Evolutionary conservation across 257 asterid species (phyloP), one percentile per base, ranked within the genome.

Genomic region (Forsythia suspensa): DNA sequence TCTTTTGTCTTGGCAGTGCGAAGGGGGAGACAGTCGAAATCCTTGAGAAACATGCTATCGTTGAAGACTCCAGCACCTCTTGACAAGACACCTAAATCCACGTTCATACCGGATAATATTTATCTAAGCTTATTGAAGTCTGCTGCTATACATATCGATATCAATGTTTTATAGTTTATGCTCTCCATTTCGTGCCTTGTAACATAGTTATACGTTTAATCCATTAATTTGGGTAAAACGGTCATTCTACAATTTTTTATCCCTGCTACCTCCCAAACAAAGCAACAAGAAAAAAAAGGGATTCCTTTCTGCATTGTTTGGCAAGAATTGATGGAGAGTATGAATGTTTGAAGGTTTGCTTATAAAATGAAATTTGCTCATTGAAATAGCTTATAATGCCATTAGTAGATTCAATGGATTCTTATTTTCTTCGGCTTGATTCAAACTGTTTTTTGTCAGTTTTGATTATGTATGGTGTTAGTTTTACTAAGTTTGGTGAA

Each of bases 1-100:
- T 48, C 37, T 73, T 79, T 73, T 46, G 38, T 76, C 20, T 71
- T 79, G 82, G 81, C 84, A 94, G 98, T 84, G 97, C 96, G 12
- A 52, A 87, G 87, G 91, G 90, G 70, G 97, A 88, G 77, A 92
- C 96, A 0, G 29, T 91, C 36, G 86, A 82, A 68, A 89, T 90
- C 59, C 96, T 90, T 40, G 82, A 88, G 87, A 87, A 84, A 77
- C 84, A 88, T 71, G 76, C 73, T 7, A 80, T 92, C 4, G 81
- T 82, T 10, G 92, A 83, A 87, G 94, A 89, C 76, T 76, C 70
- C 67, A 69, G 63, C 41, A 81, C 81, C 44, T 72, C 63, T 5
- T 82, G 44, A 88, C 81, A 36, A 43, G 66, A 66, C 52, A 41
- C 76, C 65, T 10, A 18, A 37, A 34, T 36, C 71, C 79, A 71